Evolutionary conservation across 345 rosid genomes (phyloP).

Genomic region (Eucalyptus sp.): DNA sequence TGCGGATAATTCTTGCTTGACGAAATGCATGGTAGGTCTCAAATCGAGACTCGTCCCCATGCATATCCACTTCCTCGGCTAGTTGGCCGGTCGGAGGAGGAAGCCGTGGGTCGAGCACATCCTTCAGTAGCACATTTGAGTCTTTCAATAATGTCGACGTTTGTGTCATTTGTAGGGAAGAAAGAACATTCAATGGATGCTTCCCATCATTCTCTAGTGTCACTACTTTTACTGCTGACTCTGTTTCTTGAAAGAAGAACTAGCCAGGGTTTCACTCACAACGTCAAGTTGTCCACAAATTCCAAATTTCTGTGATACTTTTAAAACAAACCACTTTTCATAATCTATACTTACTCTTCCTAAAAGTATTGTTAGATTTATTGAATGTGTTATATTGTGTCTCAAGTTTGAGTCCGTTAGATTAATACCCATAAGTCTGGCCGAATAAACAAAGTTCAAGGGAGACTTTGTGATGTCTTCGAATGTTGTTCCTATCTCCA

Average conservation of each 20-base stretch:
- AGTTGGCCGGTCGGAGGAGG: slow-evolving; percentile 26
- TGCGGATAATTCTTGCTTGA: slow-evolving; percentile 44
- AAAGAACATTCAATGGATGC: slow-evolving; percentile 45
- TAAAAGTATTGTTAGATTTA: too few relatives aligned
- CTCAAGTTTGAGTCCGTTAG: too few relatives aligned
- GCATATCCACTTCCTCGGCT: slow-evolving; percentile 43
- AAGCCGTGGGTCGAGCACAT: slow-evolving; percentile 36
- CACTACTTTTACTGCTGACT: slow-evolving; percentile 14
- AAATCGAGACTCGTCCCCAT: slow-evolving; percentile 13
- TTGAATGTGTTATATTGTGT: too few relatives aligned
- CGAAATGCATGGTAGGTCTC: slow-evolving; percentile 38
- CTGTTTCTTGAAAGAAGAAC: too few relatives aligned
- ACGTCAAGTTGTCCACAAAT: too few relatives aligned
- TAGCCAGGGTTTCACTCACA: too few relatives aligned
- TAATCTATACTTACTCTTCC: slow-evolving; percentile 26
- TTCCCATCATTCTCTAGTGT: slow-evolving; percentile 24
- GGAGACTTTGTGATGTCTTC: too few relatives aligned
- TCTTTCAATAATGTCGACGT: neutral
- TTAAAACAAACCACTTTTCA: neutral
- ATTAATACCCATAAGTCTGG: too few relatives aligned
- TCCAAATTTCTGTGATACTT: too few relatives aligned
- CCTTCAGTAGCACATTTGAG: slow-evolving; percentile 16
- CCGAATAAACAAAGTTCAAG: too few relatives aligned
- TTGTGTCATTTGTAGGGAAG: slow-evolving; percentile 1
- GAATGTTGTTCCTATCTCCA: too few relatives aligned